phyloP scores from a whole-genome alignment of 495 filamentous ascomycete species.

The Coniosporium apollinis region DNA sequence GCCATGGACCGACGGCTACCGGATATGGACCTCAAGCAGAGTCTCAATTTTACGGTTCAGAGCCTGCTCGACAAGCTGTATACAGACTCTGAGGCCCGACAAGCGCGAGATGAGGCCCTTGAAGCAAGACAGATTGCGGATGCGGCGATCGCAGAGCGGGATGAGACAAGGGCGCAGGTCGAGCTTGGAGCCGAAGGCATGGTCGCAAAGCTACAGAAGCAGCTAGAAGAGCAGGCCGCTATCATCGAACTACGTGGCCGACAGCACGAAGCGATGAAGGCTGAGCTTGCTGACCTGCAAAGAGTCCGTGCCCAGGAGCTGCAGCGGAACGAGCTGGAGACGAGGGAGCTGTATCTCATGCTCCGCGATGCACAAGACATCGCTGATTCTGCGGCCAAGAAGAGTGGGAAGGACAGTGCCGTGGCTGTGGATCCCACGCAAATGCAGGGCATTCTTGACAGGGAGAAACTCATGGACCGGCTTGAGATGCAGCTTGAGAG shows the following conservation, averaged over 20 bases:
- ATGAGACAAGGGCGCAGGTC: conserved; percentile 87
- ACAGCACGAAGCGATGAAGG: conserved; percentile 72
- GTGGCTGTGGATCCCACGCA: conserved; percentile 44
- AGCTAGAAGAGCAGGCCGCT: conserved; percentile 76
- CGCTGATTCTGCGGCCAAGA: conserved; percentile 46
- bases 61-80: conserved; percentile 86
- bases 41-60: conserved; percentile 93
- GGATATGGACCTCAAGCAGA: conserved; percentile 94
- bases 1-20: conserved; percentile 94
- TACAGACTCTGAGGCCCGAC: conserved; percentile 86
- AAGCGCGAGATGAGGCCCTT: conserved; percentile 74
- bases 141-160: conserved; percentile 84
- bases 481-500: conserved; percentile 89
- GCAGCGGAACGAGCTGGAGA: conserved; percentile 89
- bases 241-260: conserved; percentile 80
- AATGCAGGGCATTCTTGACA: conserved; percentile 84
- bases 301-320: conserved; percentile 76
- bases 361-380: conserved; percentile 94
- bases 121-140: conserved; percentile 86
- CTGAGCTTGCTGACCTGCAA: conserved; percentile 76
- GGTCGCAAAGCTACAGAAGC: conserved; percentile 81
- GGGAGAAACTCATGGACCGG: conserved; percentile 77
- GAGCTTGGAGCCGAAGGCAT: conserved; percentile 87
- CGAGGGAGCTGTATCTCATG: conserved; percentile 94
- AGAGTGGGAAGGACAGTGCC: conserved; percentile 37